Conservation (phyloP, 768 basidiomycete genomes). For the Calvatia gigantea region DNA sequence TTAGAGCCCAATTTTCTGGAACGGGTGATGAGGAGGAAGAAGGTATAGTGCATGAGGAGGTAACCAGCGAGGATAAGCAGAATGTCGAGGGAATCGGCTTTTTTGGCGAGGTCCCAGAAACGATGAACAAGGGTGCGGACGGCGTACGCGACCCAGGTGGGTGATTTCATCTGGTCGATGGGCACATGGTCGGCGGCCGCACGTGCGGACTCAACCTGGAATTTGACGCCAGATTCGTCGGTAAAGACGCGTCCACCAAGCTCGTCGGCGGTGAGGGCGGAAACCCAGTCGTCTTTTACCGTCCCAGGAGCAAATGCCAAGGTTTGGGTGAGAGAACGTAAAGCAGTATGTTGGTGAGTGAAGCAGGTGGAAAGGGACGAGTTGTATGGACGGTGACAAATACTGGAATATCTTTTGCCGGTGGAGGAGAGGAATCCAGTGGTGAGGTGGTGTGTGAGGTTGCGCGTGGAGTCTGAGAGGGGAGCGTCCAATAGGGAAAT, state of each 20-base stretch:
- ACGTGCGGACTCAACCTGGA: constrained; percentile 42
- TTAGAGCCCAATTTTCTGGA: constrained; percentile 79
- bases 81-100: constrained; percentile 95
- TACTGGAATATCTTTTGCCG: constrained; percentile 43
- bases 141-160: constrained; percentile 90
- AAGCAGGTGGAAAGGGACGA: constrained; percentile 22
- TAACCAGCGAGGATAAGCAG: constrained; percentile 92
- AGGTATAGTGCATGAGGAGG: constrained; percentile 92
- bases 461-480: constrained; percentile 39
- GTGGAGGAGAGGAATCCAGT: constrained; percentile 34
- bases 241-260: constrained; percentile 20
- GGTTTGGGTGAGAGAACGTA: constrained; percentile 44
- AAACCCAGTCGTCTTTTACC: constrained; percentile 45
- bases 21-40: constrained; percentile 85
- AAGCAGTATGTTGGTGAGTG: constrained; percentile 27
- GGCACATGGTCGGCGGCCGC: constrained; percentile 41
- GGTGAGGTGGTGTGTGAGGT: constrained; percentile 49
- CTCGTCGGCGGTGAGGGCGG: constrained; percentile 26
- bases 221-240: constrained; percentile 42
- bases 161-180: constrained; percentile 72
- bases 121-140: constrained; percentile 67
- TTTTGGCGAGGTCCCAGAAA: constrained; percentile 87
- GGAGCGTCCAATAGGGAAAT: constrained; percentile 38
- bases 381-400: constrained; percentile 43
- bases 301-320: constrained; percentile 47